Evolutionary conservation across 345 rosid genomes (phyloP), one percentile per base, ranked within the genome.

Genomic region (Acer saccharum): DNA sequence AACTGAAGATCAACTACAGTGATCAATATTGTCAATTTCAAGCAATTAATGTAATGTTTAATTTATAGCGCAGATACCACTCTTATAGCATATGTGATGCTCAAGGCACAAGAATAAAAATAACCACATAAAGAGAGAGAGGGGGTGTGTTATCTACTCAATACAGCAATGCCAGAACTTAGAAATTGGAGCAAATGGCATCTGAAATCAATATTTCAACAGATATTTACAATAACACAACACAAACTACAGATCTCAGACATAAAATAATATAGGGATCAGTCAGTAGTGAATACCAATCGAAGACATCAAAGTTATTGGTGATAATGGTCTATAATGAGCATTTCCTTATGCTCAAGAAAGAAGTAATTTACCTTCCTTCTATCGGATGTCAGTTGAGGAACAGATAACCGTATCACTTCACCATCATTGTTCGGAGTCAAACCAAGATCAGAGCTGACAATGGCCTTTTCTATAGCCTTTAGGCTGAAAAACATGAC

Each of bases 371-470:
- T 18, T 84, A 93, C 99, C 99, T 93, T 95, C 81, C 99, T 91
- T 86, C 98, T 87, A 16, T 95, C 99, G 0, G 94, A 78, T 43
- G 99, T 95, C 76, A 93, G 85, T 73, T 92, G 99, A 81, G 99
- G 98, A 66, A 93, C 64, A 35, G 95, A 82, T 83, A 95, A 77
- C 63, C 99, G 88, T 82, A 95, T 93, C 25, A 89, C 94, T 73
- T 93, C 98, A 74, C 98, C 99, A 77, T 95, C 98, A 79, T 93
- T 95, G 83, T 84, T 93, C 39, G 99, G 98, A 11, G 94, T 93
- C 88, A 95, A 74, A 43, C 96, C 98, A 73, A 92, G 92, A 91
- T 93, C 85, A 75, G 99, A 95, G 80, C 76, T 84, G 17, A 92
- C 95, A 68, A 95, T 91, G 71, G 98, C 99, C 87, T 95, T 95